A percentile compares a stretch with the other conserved stretches of the same genome.
phyloP scores from a whole-genome alignment of 2,329 filamentous ascomycete genomes.

The Scedosporium dehoogii region DNA sequence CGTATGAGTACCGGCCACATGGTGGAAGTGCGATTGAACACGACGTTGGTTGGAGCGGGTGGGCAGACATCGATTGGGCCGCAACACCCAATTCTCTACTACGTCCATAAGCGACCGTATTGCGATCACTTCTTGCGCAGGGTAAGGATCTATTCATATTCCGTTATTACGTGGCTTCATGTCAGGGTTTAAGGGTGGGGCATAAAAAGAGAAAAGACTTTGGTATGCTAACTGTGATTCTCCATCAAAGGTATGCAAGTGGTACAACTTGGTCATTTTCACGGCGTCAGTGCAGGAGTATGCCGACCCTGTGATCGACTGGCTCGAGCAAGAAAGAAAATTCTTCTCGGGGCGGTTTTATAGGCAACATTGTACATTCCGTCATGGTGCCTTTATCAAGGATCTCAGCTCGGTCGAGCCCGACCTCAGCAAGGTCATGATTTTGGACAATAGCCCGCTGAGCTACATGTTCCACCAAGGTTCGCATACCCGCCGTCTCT shows the following conservation, averaged over 20 bases:
- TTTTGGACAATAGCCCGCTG: conserved; percentile 94
- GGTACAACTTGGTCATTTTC: conserved; percentile 96
- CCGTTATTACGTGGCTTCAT: not conserved
- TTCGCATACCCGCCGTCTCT: conserved; percentile 21
- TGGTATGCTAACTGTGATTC: conserved; percentile 12
- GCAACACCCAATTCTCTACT: conserved; percentile 95
- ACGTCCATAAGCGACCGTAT: conserved; percentile 94
- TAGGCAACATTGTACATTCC: conserved; percentile 90
- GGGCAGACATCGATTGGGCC: conserved; percentile 61
- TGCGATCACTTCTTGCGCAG: conserved; percentile 94
- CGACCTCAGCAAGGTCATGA: conserved; percentile 96
- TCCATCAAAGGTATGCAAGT: conserved; percentile 65
- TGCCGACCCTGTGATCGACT: conserved; percentile 96
- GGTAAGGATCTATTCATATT: conserved; percentile 31
- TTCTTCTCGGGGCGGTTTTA: conserved; percentile 93
- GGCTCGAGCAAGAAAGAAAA: conserved; percentile 92
- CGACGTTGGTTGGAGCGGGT: conserved; percentile 56
- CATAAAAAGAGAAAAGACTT: not conserved
- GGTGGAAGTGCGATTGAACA: conserved; percentile 90
- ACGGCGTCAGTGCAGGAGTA: conserved; percentile 98
- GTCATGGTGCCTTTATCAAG: conserved; percentile 96
- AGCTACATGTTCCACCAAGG: conserved; percentile 99
- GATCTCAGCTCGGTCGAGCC: conserved; percentile 93
- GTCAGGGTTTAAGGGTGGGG: conserved; percentile 1
- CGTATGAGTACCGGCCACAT: conserved; percentile 96